Conservation (phyloP, 768 basidiomycete genomes). For the Russula dissimulans region DNA sequence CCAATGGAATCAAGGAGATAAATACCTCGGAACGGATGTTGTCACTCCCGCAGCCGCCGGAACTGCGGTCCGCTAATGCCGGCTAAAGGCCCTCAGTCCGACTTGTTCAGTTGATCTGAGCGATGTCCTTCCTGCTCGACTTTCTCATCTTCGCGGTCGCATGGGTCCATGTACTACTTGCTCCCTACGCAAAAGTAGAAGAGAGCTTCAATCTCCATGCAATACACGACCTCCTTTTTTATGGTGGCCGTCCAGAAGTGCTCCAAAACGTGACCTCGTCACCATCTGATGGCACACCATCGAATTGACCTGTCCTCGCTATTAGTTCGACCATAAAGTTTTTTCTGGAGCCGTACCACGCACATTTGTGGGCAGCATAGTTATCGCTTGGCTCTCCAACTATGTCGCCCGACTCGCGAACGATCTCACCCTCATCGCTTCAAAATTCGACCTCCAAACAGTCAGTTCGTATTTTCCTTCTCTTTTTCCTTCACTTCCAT, state of each 20-base stretch:
- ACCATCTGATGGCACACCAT: too few species aligned
- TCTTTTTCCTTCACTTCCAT: background rate
- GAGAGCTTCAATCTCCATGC: slow-evolving; percentile 96
- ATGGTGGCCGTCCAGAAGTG: slow-evolving; percentile 42
- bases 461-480: slow-evolving; percentile 39
- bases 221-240: slow-evolving; percentile 74
- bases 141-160: slow-evolving; percentile 38
- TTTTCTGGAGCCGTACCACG: slow-evolving; percentile 89
- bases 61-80: background rate
- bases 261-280: slow-evolving; percentile 36
- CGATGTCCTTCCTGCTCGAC: slow-evolving; percentile 39
- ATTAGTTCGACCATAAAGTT: slow-evolving; percentile 79
- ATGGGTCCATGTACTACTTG: slow-evolving; percentile 62
- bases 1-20: too few species aligned
- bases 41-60: background rate
- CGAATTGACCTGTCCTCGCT: background rate
- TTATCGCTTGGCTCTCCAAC: slow-evolving; percentile 50
- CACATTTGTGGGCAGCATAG: slow-evolving; percentile 70
- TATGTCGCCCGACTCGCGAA: slow-evolving; percentile 40
- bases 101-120: background rate
- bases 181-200: slow-evolving; percentile 94
- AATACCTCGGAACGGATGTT: too few species aligned
- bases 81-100: too few species aligned
- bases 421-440: slow-evolving; percentile 34
- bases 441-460: slow-evolving; percentile 65